phyloP scores from a whole-genome alignment of 352 stramenopile species.

The Pythium angustatum region DNA sequence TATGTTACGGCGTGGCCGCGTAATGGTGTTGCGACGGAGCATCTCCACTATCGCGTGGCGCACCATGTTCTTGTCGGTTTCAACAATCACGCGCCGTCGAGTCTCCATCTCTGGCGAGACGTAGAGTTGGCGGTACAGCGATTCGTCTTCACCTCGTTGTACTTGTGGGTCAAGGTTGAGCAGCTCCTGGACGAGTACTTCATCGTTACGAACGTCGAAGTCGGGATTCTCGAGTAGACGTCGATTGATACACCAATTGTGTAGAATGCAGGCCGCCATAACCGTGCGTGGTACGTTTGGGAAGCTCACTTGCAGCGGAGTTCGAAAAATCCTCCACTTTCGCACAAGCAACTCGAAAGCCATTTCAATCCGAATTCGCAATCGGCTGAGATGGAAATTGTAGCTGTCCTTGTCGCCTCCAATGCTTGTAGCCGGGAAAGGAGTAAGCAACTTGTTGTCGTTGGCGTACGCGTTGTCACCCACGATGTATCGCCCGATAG shows the following conservation, averaged over 20 bases:
- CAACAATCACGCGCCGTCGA: neutral
- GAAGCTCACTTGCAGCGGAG: neutral
- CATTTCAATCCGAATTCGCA: slow-evolving; percentile 51
- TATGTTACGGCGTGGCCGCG: neutral
- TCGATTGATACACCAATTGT: slow-evolving; percentile 24
- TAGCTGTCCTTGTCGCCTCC: slow-evolving; percentile 13
- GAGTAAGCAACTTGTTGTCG: slow-evolving; percentile 4
- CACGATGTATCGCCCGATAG: neutral
- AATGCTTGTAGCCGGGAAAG: slow-evolving; percentile 5
- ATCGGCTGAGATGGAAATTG: slow-evolving; percentile 43
- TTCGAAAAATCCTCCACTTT: slow-evolving; percentile 37
- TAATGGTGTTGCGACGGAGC: neutral
- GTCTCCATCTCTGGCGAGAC: neutral
- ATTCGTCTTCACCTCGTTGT: neutral
- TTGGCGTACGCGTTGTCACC: slow-evolving; percentile 21
- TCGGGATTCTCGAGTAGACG: slow-evolving; percentile 1
- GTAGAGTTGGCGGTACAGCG: neutral
- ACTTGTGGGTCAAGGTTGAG: neutral
- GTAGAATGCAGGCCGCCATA: slow-evolving; percentile 3
- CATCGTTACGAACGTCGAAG: neutral
- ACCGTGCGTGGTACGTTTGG: neutral
- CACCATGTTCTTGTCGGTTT: neutral
- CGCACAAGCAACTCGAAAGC: slow-evolving; percentile 30
- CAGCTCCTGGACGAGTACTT: neutral
- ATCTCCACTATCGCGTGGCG: neutral